Conservation (phyloP, 306 rosid genomes). For the Acacia confusa region DNA sequence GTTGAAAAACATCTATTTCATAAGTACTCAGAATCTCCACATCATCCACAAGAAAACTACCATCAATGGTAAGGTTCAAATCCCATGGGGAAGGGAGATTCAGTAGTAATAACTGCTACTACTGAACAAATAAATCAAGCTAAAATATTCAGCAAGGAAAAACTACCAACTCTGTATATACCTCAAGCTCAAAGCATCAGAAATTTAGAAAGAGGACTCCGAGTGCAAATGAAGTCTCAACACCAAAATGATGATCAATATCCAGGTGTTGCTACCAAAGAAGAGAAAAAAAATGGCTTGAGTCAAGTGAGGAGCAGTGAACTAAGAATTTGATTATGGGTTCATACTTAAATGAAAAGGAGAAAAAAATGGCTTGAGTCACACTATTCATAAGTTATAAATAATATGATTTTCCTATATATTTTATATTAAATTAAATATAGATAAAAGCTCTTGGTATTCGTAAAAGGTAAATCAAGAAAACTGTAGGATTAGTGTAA, state of each 20-base stretch:
- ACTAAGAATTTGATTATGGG: background rate
- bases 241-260: background rate
- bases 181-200: background rate
- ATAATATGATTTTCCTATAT: background rate
- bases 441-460: background rate
- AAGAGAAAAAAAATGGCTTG: background rate
- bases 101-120: background rate
- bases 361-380: background rate
- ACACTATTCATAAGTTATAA: background rate
- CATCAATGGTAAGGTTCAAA: background rate
- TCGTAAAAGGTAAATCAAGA: background rate
- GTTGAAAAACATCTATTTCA: too few species aligned
- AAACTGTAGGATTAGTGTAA: background rate
- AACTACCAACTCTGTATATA: background rate
- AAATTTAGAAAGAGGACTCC: background rate
- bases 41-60: background rate
- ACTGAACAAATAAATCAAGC: background rate
- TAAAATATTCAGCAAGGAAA: background rate
- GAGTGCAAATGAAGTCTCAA: background rate
- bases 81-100: background rate
- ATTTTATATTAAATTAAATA: background rate
- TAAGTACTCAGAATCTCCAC: background rate
- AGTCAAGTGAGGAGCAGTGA: background rate
- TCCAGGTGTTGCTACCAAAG: background rate
- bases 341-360: background rate